Evolutionary conservation across 2,329 filamentous ascomycete species (phyloP).

Genomic region (Microcyclosporella mali): DNA sequence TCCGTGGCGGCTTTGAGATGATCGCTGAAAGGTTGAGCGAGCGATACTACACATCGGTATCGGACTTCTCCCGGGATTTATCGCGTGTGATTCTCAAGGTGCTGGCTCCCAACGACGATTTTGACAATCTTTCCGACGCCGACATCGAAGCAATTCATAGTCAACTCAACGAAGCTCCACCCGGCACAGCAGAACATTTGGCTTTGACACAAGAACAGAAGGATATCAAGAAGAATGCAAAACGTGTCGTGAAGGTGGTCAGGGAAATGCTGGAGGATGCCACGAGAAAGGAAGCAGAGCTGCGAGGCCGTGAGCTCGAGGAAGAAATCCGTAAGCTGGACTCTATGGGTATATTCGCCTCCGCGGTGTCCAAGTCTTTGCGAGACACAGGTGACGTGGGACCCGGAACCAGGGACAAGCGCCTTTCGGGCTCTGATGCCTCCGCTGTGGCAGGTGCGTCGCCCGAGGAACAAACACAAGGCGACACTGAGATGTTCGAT

Average conservation of each 20-base stretch:
- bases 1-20: slow-evolving; percentile 48
- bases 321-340: slow-evolving; percentile 68
- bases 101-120: slow-evolving; percentile 34
- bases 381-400: slow-evolving; percentile 47
- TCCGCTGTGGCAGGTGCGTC: slow-evolving; percentile 35
- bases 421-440: slow-evolving; percentile 32
- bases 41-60: slow-evolving; percentile 55
- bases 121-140: slow-evolving; percentile 15
- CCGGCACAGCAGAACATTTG: slow-evolving; percentile 35
- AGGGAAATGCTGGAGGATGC: slow-evolving; percentile 73
- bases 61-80: slow-evolving; percentile 55
- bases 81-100: slow-evolving; percentile 51
- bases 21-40: slow-evolving; percentile 50
- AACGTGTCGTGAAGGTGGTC: slow-evolving; percentile 78
- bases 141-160: slow-evolving; percentile 34
- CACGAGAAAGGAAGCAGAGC: slow-evolving; percentile 72
- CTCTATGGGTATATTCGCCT: slow-evolving; percentile 53
- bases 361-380: slow-evolving; percentile 34
- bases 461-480: slow-evolving; percentile 20
- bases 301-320: slow-evolving; percentile 64
- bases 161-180: slow-evolving; percentile 33
- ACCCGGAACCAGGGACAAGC: slow-evolving; percentile 19
- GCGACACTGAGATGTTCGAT: slow-evolving; percentile 26
- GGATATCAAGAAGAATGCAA: slow-evolving; percentile 77
- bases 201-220: slow-evolving; percentile 58